Percentiles rank a stretch among this genome's conserved stretches.
Evolutionary conservation across 176 grass and related monocot genomes (phyloP).

Genomic region (Oryza australiensis): DNA sequence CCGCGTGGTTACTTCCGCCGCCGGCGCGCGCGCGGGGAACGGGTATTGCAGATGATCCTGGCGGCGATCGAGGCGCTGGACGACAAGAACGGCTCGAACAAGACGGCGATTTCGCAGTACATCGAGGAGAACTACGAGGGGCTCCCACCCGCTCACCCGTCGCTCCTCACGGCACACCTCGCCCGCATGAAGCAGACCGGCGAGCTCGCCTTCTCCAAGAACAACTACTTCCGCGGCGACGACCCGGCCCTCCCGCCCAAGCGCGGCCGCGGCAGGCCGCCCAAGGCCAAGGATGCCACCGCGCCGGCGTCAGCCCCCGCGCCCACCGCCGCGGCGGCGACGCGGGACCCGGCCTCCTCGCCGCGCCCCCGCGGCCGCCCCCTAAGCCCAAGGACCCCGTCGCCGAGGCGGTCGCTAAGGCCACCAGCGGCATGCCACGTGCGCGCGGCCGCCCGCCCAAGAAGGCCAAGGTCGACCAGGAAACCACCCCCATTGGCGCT

Average conservation of each 20-base stretch:
- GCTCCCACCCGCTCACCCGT: constrained; percentile 42
- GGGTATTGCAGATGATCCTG: constrained; percentile 66
- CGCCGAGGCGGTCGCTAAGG: constrained; percentile 38
- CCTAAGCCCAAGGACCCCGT: constrained; percentile 46
- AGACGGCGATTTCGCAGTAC: constrained; percentile 68
- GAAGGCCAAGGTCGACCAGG: constrained; percentile 41
- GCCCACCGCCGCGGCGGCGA: constrained; percentile 18
- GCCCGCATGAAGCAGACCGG: constrained; percentile 67
- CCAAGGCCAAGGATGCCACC: constrained; percentile 47
- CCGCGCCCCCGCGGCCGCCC: constrained; percentile 42
- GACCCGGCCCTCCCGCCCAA: constrained; percentile 41
- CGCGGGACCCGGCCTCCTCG: constrained; percentile 17
- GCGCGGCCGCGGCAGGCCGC: constrained; percentile 66
- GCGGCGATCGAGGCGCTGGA: constrained; percentile 55
- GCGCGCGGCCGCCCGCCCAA: constrained; percentile 58
- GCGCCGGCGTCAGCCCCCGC: not conserved
- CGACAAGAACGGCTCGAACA: constrained; percentile 51
- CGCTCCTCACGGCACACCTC: constrained; percentile 62
- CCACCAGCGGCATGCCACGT: constrained; percentile 47
- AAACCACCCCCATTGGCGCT: not conserved
- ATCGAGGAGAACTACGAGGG: constrained; percentile 56
- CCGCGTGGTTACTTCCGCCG: not conserved
- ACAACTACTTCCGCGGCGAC: constrained; percentile 52
- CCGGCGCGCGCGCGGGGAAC: too few relatives aligned
- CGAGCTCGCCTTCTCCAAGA: constrained; percentile 53